A percentile compares a stretch with the other conserved stretches of the same genome.
Conservation (phyloP, 202 grass and related monocot species). For the Eragrostis tef region DNA sequence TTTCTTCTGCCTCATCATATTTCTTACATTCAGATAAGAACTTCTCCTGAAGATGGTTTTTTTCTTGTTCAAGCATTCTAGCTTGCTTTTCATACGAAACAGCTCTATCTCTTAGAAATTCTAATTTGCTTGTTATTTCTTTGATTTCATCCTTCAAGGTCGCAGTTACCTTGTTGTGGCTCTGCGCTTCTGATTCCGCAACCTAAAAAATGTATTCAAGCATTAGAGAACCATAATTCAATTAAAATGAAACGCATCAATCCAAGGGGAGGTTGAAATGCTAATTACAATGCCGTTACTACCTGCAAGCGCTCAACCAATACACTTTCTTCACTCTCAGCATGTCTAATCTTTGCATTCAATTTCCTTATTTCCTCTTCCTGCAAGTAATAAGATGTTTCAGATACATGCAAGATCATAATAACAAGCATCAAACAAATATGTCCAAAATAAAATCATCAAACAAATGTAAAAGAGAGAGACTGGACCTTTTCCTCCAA, state of each 20-base stretch:
- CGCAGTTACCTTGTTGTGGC: conserved; percentile 56
- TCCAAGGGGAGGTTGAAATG: conserved; percentile 20
- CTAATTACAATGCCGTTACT: background rate
- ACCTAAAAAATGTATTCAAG: conserved; percentile 47
- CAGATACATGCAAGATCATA: conserved; percentile 15
- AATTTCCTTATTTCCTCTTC: conserved; percentile 75
- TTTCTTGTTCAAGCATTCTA: conserved; percentile 84
- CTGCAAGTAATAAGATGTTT: conserved; percentile 44
- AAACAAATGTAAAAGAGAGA: conserved; percentile 8
- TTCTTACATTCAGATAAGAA: conserved; percentile 69
- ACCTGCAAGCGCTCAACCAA: conserved; percentile 65
- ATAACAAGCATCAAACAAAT: conserved; percentile 22
- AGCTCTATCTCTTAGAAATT: conserved; percentile 54
- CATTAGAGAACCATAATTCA: conserved; percentile 23
- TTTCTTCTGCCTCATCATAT: conserved; percentile 65
- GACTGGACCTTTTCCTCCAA: conserved; percentile 65
- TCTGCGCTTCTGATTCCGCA: conserved; percentile 53
- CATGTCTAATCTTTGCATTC: conserved; percentile 57
- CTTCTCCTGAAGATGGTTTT: conserved; percentile 77
- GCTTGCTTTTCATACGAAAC: conserved; percentile 73
- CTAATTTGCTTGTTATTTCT: conserved; percentile 60
- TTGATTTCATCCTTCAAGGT: conserved; percentile 77
- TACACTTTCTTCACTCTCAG: conserved; percentile 55
- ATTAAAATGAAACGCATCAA: conserved; percentile 13
- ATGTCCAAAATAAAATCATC: background rate